Percentiles rank a stretch among this genome's conserved stretches.
phyloP scores from a whole-genome alignment of 1,139 yeast genomes.

The Taiozyma sp. region DNA sequence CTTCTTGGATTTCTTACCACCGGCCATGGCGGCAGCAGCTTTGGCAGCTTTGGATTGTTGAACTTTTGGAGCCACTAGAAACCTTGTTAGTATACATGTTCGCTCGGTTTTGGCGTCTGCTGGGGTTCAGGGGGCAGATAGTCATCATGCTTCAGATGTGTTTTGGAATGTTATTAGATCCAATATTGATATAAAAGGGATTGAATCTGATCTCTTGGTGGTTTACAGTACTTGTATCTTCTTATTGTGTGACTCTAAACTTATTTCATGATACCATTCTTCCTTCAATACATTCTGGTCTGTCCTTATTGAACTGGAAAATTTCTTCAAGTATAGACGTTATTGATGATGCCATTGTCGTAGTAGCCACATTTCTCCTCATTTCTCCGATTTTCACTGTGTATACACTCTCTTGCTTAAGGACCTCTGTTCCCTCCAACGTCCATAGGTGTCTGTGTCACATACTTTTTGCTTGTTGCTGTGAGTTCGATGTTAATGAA shows the following conservation, averaged over 20 bases:
- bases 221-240: no score
- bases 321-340: not conserved
- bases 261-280: not conserved
- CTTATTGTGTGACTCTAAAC: not conserved
- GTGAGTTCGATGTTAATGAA: not conserved
- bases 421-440: not conserved
- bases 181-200: not conserved
- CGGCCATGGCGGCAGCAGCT: conserved; percentile 99
- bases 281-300: not conserved
- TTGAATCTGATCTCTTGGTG: not conserved
- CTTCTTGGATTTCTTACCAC: conserved; percentile 99
- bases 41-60: conserved; percentile 99
- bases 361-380: no score
- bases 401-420: no score
- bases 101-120: not conserved
- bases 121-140: not conserved
- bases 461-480: not conserved
- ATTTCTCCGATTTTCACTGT: no score
- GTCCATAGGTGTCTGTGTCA: not conserved
- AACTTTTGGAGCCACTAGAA: conserved; percentile 94
- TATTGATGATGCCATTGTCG: no score
- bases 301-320: not conserved
- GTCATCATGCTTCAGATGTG: not conserved
- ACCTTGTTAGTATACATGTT: conserved; percentile 32
- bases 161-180: not conserved